Conservation (phyloP, 140 eudicot species). For the Erigeron philadelphicus region DNA sequence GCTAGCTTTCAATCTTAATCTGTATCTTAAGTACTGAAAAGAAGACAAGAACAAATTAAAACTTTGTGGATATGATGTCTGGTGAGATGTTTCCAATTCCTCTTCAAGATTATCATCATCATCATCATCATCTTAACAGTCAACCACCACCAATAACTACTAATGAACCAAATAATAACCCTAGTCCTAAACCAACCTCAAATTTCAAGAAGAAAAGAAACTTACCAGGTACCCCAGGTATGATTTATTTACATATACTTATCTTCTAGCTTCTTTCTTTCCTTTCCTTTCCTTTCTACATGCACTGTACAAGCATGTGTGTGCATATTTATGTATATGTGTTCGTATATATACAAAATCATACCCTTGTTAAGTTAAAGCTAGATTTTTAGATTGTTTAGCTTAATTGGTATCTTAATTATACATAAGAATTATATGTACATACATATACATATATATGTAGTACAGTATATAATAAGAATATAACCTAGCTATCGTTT, state of each 20-base stretch:
- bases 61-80: slow-evolving; percentile 46
- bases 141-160: slow-evolving; percentile 36
- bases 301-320: too few relatives aligned
- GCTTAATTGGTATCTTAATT: neutral
- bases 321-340: too few relatives aligned
- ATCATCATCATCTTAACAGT: slow-evolving; percentile 26
- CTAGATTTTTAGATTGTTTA: slow-evolving; percentile 13
- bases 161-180: slow-evolving; percentile 57
- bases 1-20: slow-evolving; percentile 28
- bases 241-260: slow-evolving; percentile 2
- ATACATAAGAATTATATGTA: neutral
- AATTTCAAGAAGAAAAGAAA: slow-evolving; percentile 78
- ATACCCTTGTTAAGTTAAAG: slow-evolving; percentile 1
- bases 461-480: too few relatives aligned
- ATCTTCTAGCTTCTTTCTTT: slow-evolving; percentile 1
- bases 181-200: slow-evolving; percentile 48
- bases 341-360: neutral
- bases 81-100: slow-evolving; percentile 63
- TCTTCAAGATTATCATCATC: slow-evolving; percentile 34
- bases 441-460: too few relatives aligned
- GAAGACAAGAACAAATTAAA: slow-evolving; percentile 21
- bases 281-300: neutral
- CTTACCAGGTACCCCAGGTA: slow-evolving; percentile 94
- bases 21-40: slow-evolving; percentile 18
- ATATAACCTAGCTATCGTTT: neutral